phyloP scores from a whole-genome alignment of 2,329 filamentous ascomycete species.

The Paraphoma sp. region DNA sequence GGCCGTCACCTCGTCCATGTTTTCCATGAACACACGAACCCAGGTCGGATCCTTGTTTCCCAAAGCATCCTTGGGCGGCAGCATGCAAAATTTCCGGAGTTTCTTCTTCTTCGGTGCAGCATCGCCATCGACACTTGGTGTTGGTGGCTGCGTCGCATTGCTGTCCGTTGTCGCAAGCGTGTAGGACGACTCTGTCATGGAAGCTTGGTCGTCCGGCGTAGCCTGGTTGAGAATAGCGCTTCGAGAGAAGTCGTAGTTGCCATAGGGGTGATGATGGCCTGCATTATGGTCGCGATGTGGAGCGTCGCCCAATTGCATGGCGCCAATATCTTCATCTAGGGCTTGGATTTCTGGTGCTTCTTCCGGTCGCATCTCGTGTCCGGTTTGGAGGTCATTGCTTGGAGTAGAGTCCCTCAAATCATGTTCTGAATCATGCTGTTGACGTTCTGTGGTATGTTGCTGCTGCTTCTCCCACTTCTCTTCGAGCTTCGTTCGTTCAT shows the following conservation, averaged over 20 bases:
- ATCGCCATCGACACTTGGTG: not conserved
- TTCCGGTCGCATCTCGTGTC: slow-evolving; percentile 1
- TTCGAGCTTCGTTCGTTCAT: slow-evolving; percentile 66
- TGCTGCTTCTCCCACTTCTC: slow-evolving; percentile 52
- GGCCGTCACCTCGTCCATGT: slow-evolving; percentile 83
- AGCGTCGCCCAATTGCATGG: slow-evolving; percentile 24
- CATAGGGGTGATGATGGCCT: slow-evolving; percentile 22
- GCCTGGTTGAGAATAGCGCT: slow-evolving; percentile 38
- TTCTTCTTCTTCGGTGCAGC: slow-evolving; percentile 53
- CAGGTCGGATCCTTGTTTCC: slow-evolving; percentile 73
- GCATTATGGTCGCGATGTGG: slow-evolving; percentile 1
- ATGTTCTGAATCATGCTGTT: slow-evolving; percentile 35
- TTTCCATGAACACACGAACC: slow-evolving; percentile 81
- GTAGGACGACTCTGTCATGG: slow-evolving; percentile 25
- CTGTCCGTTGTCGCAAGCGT: slow-evolving; percentile 30
- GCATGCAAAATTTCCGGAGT: slow-evolving; percentile 78
- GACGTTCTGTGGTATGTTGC: slow-evolving; percentile 6
- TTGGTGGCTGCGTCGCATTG: slow-evolving; percentile 6
- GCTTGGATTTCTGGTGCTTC: slow-evolving; percentile 9
- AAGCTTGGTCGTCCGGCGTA: slow-evolving; percentile 29
- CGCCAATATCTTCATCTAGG: slow-evolving; percentile 28
- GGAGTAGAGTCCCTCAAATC: slow-evolving; percentile 35
- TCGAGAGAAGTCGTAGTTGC: slow-evolving; percentile 38
- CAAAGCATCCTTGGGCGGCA: slow-evolving; percentile 65
- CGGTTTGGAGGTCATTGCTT: slow-evolving; percentile 7